A percentile compares a stretch with the other conserved stretches of the same genome.
These are phyloP conservation scores for Monilinia aucupariae DNA, from an alignment of 2,329 filamentous ascomycete species.

Conservation along the genomic window DNA sequence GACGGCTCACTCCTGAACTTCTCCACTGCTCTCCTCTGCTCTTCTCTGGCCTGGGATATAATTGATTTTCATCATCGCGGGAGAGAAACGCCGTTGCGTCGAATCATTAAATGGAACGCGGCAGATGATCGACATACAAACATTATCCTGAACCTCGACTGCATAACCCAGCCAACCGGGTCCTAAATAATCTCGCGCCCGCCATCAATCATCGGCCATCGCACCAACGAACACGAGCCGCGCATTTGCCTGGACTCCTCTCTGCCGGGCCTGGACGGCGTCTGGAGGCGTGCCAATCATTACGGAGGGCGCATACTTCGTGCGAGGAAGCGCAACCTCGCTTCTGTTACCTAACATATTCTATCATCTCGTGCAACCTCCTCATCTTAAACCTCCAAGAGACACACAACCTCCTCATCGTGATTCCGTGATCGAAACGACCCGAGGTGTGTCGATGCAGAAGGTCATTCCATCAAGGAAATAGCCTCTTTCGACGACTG, in stretches of 20 bases:
- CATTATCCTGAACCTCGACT: too few relatives aligned
- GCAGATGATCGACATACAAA: too few relatives aligned
- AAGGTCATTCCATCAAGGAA: constrained; percentile 35
- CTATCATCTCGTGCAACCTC: constrained; percentile 8
- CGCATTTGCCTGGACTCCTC: not conserved
- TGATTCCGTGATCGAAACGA: not conserved
- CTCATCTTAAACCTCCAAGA: constrained; percentile 12
- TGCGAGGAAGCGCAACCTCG: constrained; percentile 4
- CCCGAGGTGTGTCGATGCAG: constrained; percentile 35
- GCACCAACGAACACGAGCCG: constrained; percentile 6
- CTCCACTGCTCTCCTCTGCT: too few relatives aligned
- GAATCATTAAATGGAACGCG: not conserved
- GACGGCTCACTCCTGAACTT: too few relatives aligned
- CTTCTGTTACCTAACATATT: constrained; percentile 9
- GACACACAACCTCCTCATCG: constrained; percentile 13
- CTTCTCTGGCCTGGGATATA: too few relatives aligned
- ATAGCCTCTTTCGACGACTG: constrained; percentile 36
- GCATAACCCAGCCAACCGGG: constrained; percentile 5
- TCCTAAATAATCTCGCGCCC: not conserved
- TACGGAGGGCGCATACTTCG: constrained; percentile 2
- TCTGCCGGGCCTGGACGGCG: not conserved
- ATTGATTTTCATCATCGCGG: too few relatives aligned
- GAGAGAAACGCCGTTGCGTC: too few relatives aligned
- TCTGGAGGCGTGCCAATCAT: constrained; percentile 4
- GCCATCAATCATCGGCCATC: too few relatives aligned